Evolutionary conservation across 2,329 filamentous ascomycete genomes (phyloP).

Genomic region (Colletotrichum eremochloae): DNA sequence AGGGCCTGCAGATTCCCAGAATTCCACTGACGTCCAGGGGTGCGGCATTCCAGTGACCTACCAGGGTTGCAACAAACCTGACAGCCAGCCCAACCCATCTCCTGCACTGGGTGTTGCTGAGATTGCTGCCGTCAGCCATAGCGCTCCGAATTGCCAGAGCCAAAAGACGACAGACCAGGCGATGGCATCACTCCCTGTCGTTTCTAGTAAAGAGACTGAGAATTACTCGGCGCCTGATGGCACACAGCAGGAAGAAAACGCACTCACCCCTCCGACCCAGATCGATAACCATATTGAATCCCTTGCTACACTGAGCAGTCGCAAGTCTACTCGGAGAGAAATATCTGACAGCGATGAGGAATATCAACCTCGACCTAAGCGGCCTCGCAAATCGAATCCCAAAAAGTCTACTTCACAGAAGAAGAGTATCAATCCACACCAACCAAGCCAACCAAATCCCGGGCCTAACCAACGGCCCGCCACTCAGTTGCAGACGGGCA

Average conservation of each 20-base stretch:
- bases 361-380: conserved; percentile 20
- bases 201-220: neutral
- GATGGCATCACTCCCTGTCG: neutral
- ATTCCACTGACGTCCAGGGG: neutral
- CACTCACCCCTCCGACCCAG: neutral
- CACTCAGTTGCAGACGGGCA: neutral
- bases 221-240: neutral
- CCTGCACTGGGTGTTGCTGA: neutral
- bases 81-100: neutral
- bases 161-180: neutral
- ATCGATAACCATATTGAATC: neutral
- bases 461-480: neutral
- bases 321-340: conserved; percentile 9
- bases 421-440: neutral
- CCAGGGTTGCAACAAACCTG: no score
- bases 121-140: neutral
- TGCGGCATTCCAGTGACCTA: no score
- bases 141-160: no score
- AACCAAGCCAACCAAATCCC: neutral
- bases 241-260: neutral
- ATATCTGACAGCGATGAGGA: conserved; percentile 28
- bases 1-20: neutral
- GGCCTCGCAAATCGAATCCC: conserved; percentile 5
- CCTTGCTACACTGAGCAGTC: neutral
- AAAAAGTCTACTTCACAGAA: conserved; percentile 9